A percentile compares a stretch with the other conserved stretches of the same genome.
Evolutionary conservation across 176 grass and related monocot species (phyloP).

Genomic region (Eleusine coracana): DNA sequence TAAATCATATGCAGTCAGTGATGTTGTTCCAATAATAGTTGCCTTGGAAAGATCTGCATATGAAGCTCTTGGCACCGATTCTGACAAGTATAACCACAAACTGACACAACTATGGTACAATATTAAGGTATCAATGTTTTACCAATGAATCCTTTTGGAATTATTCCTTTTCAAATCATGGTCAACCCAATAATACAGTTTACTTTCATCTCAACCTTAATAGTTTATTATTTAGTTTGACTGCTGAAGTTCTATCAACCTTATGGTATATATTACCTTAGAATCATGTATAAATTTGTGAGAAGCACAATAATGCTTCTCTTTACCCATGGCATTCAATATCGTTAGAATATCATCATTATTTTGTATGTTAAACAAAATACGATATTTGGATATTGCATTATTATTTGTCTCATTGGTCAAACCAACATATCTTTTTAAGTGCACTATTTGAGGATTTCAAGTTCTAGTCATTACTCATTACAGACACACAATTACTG

Average conservation of each 20-base stretch:
- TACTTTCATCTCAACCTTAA: not conserved
- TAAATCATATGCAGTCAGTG: conserved; percentile 55
- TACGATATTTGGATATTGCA: too few species aligned
- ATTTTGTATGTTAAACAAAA: too few species aligned
- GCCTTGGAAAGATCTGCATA: conserved; percentile 63
- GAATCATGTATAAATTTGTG: not conserved
- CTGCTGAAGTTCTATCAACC: not conserved
- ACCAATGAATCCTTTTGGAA: not conserved
- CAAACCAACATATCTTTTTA: too few species aligned
- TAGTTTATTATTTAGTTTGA: not conserved
- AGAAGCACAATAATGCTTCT: conserved; percentile 17
- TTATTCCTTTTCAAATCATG: not conserved
- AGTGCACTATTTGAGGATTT: too few species aligned
- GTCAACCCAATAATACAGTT: not conserved
- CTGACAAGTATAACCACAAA: conserved; percentile 92
- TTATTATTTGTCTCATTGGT: too few species aligned
- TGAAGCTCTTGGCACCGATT: conserved; percentile 70
- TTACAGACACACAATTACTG: too few species aligned
- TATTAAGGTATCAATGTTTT: conserved; percentile 67
- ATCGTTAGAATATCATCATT: too few species aligned
- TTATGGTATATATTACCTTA: not conserved
- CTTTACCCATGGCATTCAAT: not conserved
- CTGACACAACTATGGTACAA: conserved; percentile 82
- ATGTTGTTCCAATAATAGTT: conserved; percentile 71
- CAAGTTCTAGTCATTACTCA: too few species aligned